These are phyloP conservation scores for Tanacetum coccineum DNA, from an alignment of 129 eudicot genomes.

Conservation along the genomic window DNA sequence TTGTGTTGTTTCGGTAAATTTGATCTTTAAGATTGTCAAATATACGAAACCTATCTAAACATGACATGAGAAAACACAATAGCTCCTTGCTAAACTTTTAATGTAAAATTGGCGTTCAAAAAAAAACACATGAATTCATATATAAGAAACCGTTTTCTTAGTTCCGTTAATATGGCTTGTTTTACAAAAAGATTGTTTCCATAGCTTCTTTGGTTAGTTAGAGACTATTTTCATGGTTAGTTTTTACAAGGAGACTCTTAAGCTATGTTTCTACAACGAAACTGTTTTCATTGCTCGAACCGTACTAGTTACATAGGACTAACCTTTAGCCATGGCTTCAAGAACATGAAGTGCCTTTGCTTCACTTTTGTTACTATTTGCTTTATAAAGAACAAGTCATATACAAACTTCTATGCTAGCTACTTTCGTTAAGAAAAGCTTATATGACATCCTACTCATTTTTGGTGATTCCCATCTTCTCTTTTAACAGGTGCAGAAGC, in stretches of 20 bases:
- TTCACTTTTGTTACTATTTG: no score
- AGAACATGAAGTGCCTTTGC: not conserved
- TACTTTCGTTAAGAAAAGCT: not conserved
- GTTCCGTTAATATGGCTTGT: no score
- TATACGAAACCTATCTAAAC: slow-evolving; percentile 11
- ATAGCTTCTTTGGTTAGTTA: no score
- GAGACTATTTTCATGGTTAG: no score
- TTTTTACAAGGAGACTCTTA: no score
- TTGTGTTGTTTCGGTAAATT: slow-evolving; percentile 3
- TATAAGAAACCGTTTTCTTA: no score
- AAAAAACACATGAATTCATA: no score
- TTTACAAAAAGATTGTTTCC: no score
- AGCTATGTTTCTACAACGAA: not conserved
- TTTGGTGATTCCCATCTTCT: not conserved
- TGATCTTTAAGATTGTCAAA: slow-evolving; percentile 18
- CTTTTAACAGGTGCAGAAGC: slow-evolving; percentile 34
- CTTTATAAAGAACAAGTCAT: not conserved
- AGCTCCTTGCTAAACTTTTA: no score
- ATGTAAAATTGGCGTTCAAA: no score
- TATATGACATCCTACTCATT: slow-evolving; percentile 5
- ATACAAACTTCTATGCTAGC: not conserved
- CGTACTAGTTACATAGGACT: not conserved
- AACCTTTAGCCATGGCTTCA: not conserved
- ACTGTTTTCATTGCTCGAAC: not conserved
- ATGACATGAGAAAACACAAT: no score